These are phyloP conservation scores for Kickxella alabastrina DNA, from an alignment of 192 early-diverging fungal species.

Conservation along the genomic window DNA sequence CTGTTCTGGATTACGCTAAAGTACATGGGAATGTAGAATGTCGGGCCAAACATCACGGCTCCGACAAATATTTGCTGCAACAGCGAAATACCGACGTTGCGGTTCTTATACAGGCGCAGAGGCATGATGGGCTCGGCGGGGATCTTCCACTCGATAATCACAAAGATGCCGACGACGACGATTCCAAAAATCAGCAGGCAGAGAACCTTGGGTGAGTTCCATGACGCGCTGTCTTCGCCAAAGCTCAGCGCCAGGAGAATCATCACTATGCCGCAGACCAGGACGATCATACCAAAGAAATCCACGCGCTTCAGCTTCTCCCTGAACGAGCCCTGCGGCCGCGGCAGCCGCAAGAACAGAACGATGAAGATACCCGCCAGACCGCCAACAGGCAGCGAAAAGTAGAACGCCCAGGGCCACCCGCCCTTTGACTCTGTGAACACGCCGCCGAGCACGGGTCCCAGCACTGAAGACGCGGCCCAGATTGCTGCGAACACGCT, in stretches of 20 bases:
- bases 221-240: conserved; percentile 63
- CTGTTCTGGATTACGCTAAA: conserved; percentile 63
- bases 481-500: conserved; percentile 55
- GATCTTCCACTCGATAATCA: conserved; percentile 58
- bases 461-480: conserved; percentile 56
- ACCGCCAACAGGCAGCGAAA: conserved; percentile 6
- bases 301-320: conserved; percentile 65
- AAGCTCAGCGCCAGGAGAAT: conserved; percentile 69
- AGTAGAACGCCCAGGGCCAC: conserved; percentile 59
- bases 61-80: conserved; percentile 29
- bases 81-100: conserved; percentile 29
- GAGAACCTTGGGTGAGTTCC: conserved; percentile 54
- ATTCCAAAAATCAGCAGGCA: conserved; percentile 33
- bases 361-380: conserved; percentile 25
- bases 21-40: conserved; percentile 62
- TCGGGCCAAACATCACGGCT: conserved; percentile 30
- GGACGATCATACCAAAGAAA: conserved; percentile 55
- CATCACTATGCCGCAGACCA: conserved; percentile 58
- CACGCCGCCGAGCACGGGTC: conserved; percentile 57
- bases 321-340: conserved; percentile 17
- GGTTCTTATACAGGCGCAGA: conserved; percentile 54
- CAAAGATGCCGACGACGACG: conserved; percentile 45
- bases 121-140: conserved; percentile 66
- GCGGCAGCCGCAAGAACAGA: conserved; percentile 41
- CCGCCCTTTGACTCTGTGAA: conserved; percentile 56